Conservation (phyloP, 768 basidiomycete species). For the Gautieria morchelliformis region DNA sequence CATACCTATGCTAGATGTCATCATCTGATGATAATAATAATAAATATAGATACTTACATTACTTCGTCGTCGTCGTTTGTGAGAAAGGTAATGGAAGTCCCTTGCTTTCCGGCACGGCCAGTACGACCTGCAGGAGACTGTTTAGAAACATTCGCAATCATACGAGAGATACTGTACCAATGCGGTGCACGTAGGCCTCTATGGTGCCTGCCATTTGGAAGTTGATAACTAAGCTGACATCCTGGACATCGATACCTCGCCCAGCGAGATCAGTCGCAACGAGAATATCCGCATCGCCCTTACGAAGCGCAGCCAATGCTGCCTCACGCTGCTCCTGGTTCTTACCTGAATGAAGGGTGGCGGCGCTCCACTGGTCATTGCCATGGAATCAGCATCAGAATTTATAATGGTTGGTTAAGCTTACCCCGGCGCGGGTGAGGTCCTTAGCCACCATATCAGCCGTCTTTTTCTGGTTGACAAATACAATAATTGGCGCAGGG, state of each 20-base stretch:
- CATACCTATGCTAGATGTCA: slow-evolving; percentile 53
- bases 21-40: not conserved
- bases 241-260: slow-evolving; percentile 97
- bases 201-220: slow-evolving; percentile 96
- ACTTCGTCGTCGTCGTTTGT: slow-evolving; percentile 95
- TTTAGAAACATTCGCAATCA: not conserved
- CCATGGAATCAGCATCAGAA: not conserved
- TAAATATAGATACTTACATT: slow-evolving; percentile 51
- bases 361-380: slow-evolving; percentile 63
- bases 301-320: slow-evolving; percentile 75
- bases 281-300: slow-evolving; percentile 77
- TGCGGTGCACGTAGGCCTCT: slow-evolving; percentile 96
- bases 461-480: slow-evolving; percentile 99
- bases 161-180: slow-evolving; percentile 48
- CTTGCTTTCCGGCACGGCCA: slow-evolving; percentile 94
- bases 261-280: slow-evolving; percentile 98
- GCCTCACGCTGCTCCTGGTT: slow-evolving; percentile 96
- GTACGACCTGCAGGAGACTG: slow-evolving; percentile 62
- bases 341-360: slow-evolving; percentile 94
- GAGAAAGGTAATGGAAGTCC: slow-evolving; percentile 90
- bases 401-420: slow-evolving; percentile 21
- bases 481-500: slow-evolving; percentile 90
- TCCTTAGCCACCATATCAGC: slow-evolving; percentile 98
- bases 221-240: slow-evolving; percentile 93
- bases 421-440: slow-evolving; percentile 75